A percentile compares a stretch with the other conserved stretches of the same genome.
Conservation (phyloP, 2,329 filamentous ascomycete species). For the Fusarium setosum region DNA sequence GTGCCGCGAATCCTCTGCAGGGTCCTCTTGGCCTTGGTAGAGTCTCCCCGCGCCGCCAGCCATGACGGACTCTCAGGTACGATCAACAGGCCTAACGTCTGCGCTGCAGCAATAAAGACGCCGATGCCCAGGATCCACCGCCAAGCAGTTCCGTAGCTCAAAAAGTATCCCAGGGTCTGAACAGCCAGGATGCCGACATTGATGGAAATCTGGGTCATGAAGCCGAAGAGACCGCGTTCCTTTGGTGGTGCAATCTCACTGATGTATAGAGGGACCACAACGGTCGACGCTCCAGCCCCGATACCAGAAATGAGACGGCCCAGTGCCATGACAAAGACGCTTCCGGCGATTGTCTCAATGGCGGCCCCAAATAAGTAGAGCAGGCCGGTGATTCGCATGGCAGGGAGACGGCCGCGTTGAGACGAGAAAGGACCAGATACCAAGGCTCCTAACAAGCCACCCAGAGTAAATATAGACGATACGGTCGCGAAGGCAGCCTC, state of each 20-base stretch:
- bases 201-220: conserved; percentile 92
- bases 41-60: conserved; percentile 76
- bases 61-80: conserved; percentile 90
- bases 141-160: conserved; percentile 85
- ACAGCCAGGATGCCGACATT: conserved; percentile 89
- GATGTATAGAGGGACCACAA: conserved; percentile 94
- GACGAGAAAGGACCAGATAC: conserved; percentile 83
- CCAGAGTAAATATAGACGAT: conserved; percentile 90
- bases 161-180: conserved; percentile 87
- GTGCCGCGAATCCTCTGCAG: conserved; percentile 82
- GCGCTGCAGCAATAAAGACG: conserved; percentile 72
- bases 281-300: conserved; percentile 88
- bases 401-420: conserved; percentile 76
- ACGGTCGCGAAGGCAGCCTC: conserved; percentile 85
- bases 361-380: conserved; percentile 82
- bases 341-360: conserved; percentile 77
- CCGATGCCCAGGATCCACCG: conserved; percentile 83
- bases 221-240: conserved; percentile 81
- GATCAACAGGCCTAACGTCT: conserved; percentile 78
- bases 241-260: conserved; percentile 86
- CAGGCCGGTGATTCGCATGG: conserved; percentile 81
- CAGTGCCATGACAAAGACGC: conserved; percentile 74
- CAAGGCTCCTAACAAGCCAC: conserved; percentile 86
- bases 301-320: conserved; percentile 85
- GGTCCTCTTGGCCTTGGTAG: conserved; percentile 70